Base-by-base conservation (phyloP, 1,284 basidiomycete genomes). In the Melampsora americana region DNA sequence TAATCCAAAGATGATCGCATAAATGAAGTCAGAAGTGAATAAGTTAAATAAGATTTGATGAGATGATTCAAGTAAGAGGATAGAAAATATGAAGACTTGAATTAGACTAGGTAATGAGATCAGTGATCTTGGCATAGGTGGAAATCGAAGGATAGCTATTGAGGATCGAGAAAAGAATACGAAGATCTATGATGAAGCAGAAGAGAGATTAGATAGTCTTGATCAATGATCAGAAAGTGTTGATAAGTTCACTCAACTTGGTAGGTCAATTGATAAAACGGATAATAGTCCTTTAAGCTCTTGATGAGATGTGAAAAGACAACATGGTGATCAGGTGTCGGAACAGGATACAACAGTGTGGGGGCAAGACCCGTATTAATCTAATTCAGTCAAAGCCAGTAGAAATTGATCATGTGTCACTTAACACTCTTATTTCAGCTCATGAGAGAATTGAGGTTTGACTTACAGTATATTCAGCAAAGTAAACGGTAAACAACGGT, bases 121-220 rank as follows among this genome's bases (percentile, higher is more conserved):
- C 20, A 92, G 84, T 0, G 83, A 84, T 4, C 85, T 82, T 0
- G 95, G 93, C 6, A 98, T 85, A 0, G 95, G 88, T 0, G 93
- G 93, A 1, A 98, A 81, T 12, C 91, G 92, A 62, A 97, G 83
- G 62, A 85, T 79, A 0, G 93, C 92, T 68, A 96, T 91, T 4
- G 93, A 91, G 0, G 94, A 96, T 2, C 96, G 90, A 0, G 95
- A 97, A 77, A 98, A 82, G 85, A 99, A 99, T 65, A 99, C 95
- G 64, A 94, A 93, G 18, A 91, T 89, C 86, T 99, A 92, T 82
- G 93, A n/a, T n/a, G 9, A 61, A 5, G 26, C 26, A 62, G 3
- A 53, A 53, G 16, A 53, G 50, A 53, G 5, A 26, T 26, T 20
- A 20, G 20, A 18, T 11, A 53, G 9, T 20, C 50, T 20, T 53